Conservation (phyloP, 2,329 filamentous ascomycete genomes). For the Emericellopsis atlantica region DNA sequence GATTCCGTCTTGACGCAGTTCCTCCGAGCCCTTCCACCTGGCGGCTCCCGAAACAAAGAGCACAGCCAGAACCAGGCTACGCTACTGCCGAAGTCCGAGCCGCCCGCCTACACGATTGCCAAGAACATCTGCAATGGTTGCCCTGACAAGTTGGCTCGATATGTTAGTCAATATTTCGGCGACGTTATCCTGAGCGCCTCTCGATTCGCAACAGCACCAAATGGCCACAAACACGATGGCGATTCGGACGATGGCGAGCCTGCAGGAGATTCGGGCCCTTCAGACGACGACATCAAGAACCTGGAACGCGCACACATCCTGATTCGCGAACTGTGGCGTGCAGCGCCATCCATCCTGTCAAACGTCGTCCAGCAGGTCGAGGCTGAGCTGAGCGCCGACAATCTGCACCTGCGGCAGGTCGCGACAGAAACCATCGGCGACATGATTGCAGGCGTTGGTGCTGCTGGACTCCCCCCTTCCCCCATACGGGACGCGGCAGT, state of each 20-base stretch:
- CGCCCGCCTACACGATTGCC: slow-evolving; percentile 91
- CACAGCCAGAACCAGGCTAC: slow-evolving; percentile 70
- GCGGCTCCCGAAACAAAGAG: slow-evolving; percentile 47
- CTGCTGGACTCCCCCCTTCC: slow-evolving; percentile 69
- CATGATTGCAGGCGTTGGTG: slow-evolving; percentile 86
- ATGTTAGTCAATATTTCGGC: slow-evolving; percentile 93
- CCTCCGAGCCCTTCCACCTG: slow-evolving; percentile 67
- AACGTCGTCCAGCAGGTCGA: slow-evolving; percentile 93
- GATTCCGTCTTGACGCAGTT: slow-evolving; percentile 96
- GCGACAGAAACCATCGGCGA: slow-evolving; percentile 92
- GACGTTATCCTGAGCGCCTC: slow-evolving; percentile 89
- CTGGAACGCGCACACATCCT: slow-evolving; percentile 81
- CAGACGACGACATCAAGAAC: slow-evolving; percentile 76
- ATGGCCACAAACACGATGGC: slow-evolving; percentile 44
- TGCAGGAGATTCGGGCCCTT: slow-evolving; percentile 41
- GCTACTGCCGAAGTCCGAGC: slow-evolving; percentile 74
- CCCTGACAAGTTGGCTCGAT: slow-evolving; percentile 87
- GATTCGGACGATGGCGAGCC: slow-evolving; percentile 52
- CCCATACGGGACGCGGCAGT: slow-evolving; percentile 66
- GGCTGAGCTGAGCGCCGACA: slow-evolving; percentile 82
- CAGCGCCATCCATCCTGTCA: slow-evolving; percentile 73
- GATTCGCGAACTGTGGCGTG: slow-evolving; percentile 86
- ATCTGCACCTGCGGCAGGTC: slow-evolving; percentile 70
- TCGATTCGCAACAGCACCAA: slow-evolving; percentile 39
- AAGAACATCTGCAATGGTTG: slow-evolving; percentile 85